Percentiles rank a stretch among this genome's conserved stretches.
These are phyloP conservation scores for Cutaneotrichosporon sp. DNA, from an alignment of 1,284 basidiomycete species.

Conservation along the genomic window DNA sequence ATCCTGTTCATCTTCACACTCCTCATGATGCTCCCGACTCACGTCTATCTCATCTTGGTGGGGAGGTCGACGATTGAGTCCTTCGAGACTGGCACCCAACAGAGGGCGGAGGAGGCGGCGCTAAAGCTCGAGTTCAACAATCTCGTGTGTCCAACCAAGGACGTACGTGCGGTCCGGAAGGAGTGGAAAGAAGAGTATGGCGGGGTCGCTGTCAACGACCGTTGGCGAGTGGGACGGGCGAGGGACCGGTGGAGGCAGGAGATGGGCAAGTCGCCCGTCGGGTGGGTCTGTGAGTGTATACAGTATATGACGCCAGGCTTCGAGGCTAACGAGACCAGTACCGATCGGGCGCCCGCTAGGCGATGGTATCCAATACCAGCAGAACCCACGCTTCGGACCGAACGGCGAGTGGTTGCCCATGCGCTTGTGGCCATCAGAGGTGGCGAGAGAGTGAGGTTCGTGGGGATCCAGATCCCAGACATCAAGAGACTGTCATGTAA, in stretches of 20 bases:
- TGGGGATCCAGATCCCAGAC: not conserved
- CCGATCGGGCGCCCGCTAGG: slow-evolving; percentile 47
- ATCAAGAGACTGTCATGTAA: not conserved
- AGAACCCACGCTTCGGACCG: slow-evolving; percentile 49
- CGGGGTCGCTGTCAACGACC: slow-evolving; percentile 38
- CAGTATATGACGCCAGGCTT: not conserved
- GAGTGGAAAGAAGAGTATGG: slow-evolving; percentile 50
- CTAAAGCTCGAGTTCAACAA: slow-evolving; percentile 36
- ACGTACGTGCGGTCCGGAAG: slow-evolving; percentile 14
- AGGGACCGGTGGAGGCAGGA: slow-evolving; percentile 41
- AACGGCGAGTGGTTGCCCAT: slow-evolving; percentile 50
- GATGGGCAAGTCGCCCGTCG: slow-evolving; percentile 43
- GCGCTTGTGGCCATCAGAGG: slow-evolving; percentile 48
- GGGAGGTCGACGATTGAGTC: slow-evolving; percentile 49
- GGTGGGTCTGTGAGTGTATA: slow-evolving; percentile 48
- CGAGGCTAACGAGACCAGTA: slow-evolving; percentile 29
- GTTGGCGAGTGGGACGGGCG: slow-evolving; percentile 44
- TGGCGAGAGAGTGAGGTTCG: slow-evolving; percentile 28
- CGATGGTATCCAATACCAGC: slow-evolving; percentile 43
- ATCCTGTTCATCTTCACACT: slow-evolving; percentile 47
- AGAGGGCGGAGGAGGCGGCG: slow-evolving; percentile 37
- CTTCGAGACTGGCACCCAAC: slow-evolving; percentile 39
- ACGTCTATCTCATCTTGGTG: slow-evolving; percentile 40
- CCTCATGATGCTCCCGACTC: slow-evolving; percentile 39
- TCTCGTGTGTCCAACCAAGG: slow-evolving; percentile 13